Conservation (phyloP, 257 asterid genomes). For the Anisodus acutangulus region DNA sequence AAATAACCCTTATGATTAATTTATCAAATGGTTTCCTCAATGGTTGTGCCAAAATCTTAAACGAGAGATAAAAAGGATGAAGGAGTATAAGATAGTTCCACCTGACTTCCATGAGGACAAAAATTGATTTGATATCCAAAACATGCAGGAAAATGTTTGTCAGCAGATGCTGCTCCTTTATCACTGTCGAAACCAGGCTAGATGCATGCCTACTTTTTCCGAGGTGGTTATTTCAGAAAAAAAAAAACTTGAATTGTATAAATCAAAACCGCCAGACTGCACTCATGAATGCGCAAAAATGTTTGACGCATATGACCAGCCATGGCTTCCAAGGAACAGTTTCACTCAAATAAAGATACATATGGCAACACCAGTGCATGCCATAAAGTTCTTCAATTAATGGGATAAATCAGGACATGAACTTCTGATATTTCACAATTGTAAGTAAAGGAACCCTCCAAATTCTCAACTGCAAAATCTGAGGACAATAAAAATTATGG, state of each 20-base stretch:
- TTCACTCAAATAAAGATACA: conserved; percentile 16
- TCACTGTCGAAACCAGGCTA: neutral
- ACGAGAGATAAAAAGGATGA: neutral
- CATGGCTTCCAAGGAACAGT: conserved; percentile 16
- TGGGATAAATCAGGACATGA: neutral
- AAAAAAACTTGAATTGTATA: neutral
- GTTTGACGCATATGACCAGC: neutral
- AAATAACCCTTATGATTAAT: neutral
- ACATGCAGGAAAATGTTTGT: conserved; percentile 10
- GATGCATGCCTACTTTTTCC: conserved; percentile 6
- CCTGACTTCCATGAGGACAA: neutral
- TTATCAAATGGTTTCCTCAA: neutral
- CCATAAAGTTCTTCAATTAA: conserved; percentile 24
- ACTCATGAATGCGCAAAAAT: neutral
- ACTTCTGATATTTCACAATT: conserved; percentile 25
- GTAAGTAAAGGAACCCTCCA: conserved; percentile 54
- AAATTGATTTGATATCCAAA: neutral
- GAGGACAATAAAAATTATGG: conserved; percentile 49
- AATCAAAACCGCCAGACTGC: neutral
- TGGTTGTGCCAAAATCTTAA: neutral
- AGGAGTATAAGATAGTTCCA: conserved; percentile 6
- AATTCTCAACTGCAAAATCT: conserved; percentile 66
- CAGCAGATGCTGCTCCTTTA: conserved; percentile 15
- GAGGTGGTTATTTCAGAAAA: neutral
- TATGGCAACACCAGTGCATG: neutral